Conservation (phyloP, 768 basidiomycete genomes). For the Suillus cothurnatus region DNA sequence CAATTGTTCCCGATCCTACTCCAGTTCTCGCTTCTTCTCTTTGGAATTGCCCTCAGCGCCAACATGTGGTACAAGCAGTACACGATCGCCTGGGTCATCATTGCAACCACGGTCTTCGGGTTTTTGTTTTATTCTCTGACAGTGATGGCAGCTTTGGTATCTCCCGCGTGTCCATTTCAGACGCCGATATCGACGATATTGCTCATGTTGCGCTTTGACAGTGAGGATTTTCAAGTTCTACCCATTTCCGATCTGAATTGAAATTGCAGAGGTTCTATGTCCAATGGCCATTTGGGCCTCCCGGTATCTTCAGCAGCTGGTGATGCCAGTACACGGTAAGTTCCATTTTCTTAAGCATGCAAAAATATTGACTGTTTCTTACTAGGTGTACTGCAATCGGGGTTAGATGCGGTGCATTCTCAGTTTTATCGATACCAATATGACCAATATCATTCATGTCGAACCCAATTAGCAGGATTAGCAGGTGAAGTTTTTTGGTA, state of each 20-base stretch:
- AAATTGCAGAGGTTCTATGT: background rate
- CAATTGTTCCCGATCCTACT: slow-evolving; percentile 13
- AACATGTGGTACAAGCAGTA: background rate
- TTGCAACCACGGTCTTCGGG: background rate
- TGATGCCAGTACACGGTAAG: background rate
- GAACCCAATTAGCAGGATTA: too few species aligned
- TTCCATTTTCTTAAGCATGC: background rate
- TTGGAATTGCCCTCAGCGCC: slow-evolving; percentile 14
- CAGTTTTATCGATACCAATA: too few species aligned
- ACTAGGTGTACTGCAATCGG: too few species aligned
- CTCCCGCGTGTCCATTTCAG: slow-evolving; percentile 5
- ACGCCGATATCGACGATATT: background rate
- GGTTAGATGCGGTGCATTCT: too few species aligned
- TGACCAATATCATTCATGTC: too few species aligned
- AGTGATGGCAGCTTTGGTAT: slow-evolving; percentile 8
- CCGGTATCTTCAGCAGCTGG: background rate
- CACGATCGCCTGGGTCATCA: background rate
- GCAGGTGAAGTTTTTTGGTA: background rate
- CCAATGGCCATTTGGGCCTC: background rate
- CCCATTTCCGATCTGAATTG: background rate
- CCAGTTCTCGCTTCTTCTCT: slow-evolving; percentile 15
- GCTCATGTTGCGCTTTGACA: background rate
- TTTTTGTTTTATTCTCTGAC: slow-evolving; percentile 6
- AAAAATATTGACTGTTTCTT: background rate
- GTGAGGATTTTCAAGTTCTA: background rate